These are phyloP conservation scores for Trametes versicolor DNA, from an alignment of 1,284 basidiomycete species.

Conservation along the genomic window DNA sequence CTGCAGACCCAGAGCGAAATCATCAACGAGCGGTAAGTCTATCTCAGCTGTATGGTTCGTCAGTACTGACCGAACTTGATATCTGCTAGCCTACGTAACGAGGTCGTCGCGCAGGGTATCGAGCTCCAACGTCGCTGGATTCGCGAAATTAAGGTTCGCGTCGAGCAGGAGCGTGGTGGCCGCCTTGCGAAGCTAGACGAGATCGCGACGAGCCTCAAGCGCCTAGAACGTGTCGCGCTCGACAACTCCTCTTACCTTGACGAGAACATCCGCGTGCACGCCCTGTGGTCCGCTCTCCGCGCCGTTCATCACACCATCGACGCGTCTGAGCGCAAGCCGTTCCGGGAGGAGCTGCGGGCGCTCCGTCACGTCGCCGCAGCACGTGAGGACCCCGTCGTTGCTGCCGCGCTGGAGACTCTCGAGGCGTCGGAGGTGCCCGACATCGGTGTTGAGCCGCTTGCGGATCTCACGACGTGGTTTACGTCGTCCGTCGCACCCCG, in stretches of 20 bases:
- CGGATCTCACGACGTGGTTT: constrained; percentile 93
- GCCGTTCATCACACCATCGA: constrained; percentile 66
- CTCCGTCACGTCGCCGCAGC: constrained; percentile 80
- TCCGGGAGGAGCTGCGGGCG: constrained; percentile 90
- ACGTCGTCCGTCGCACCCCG: constrained; percentile 85
- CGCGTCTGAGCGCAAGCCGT: constrained; percentile 74
- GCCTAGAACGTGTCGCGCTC: constrained; percentile 89
- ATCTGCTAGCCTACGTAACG: constrained; percentile 82
- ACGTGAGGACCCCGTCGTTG: constrained; percentile 74
- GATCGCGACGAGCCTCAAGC: constrained; percentile 90
- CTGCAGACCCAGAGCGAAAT: constrained; percentile 90
- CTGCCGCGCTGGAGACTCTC: constrained; percentile 76
- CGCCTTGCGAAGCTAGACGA: constrained; percentile 95
- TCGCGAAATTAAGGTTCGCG: constrained; percentile 93
- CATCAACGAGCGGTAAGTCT: constrained; percentile 88
- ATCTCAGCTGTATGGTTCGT: no score
- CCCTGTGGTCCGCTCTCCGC: constrained; percentile 81
- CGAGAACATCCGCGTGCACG: constrained; percentile 89
- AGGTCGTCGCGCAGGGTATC: constrained; percentile 96
- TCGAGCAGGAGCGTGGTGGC: constrained; percentile 97
- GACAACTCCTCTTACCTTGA: constrained; percentile 93
- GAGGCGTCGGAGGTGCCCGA: constrained; percentile 83
- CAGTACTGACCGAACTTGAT: background rate
- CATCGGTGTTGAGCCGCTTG: constrained; percentile 90
- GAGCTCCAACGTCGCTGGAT: constrained; percentile 98